phyloP scores from a whole-genome alignment of 352 stramenopile genomes.

The Thraustochytrium sp. region DNA sequence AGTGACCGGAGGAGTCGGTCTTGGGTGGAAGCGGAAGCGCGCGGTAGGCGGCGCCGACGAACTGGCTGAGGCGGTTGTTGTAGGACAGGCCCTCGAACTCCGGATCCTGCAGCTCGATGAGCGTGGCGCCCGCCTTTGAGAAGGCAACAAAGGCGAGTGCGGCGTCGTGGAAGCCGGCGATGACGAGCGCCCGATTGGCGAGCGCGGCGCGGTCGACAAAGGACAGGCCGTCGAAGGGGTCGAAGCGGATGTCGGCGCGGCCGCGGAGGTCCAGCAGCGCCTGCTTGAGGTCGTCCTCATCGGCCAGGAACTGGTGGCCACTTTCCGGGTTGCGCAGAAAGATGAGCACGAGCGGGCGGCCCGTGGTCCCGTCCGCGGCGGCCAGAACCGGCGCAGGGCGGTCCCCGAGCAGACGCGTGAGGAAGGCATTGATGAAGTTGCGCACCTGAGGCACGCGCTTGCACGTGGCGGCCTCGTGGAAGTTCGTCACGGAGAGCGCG shows the following conservation, averaged over 20 bases:
- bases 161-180: background rate
- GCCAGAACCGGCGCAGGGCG: background rate
- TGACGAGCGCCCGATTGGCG: background rate
- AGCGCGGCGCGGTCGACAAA: background rate
- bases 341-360: background rate
- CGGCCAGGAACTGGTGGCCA: background rate
- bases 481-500: conserved; percentile 1
- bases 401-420: background rate
- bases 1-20: background rate
- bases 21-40: background rate
- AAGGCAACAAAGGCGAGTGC: background rate
- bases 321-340: background rate
- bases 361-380: background rate
- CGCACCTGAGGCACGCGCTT: conserved; percentile 2
- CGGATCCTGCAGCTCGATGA: background rate
- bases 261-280: background rate
- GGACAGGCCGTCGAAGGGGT: background rate
- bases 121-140: background rate
- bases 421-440: background rate
- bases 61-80: background rate
- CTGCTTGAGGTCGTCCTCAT: background rate
- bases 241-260: background rate
- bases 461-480: background rate
- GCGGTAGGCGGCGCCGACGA: background rate
- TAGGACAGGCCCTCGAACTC: background rate